phyloP scores from a whole-genome alignment of 2,329 filamentous ascomycete species.

The Exutisphaerella laricina region DNA sequence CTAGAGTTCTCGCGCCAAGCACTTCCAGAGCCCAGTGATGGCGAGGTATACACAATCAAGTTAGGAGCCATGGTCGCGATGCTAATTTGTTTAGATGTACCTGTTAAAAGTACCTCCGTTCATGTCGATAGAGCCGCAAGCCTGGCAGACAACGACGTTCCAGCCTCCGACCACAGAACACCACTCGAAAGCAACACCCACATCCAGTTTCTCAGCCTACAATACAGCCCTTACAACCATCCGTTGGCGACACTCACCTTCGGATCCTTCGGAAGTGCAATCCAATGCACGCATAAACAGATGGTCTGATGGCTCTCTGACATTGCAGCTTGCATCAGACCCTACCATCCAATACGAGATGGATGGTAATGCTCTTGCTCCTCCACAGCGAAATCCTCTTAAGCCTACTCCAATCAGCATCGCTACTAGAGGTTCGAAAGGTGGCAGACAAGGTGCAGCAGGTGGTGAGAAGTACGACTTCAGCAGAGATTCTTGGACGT shows the following conservation, averaged over 20 bases:
- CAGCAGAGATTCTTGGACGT: slow-evolving; percentile 67
- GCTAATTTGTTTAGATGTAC: slow-evolving; percentile 50
- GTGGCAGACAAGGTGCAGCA: slow-evolving; percentile 23
- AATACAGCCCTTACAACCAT: slow-evolving; percentile 62
- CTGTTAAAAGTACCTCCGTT: slow-evolving; percentile 67
- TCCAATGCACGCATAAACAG: slow-evolving; percentile 70
- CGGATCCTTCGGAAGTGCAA: slow-evolving; percentile 59
- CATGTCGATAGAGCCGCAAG: slow-evolving; percentile 61
- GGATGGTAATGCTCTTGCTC: slow-evolving; percentile 63
- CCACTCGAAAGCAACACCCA: slow-evolving; percentile 43
- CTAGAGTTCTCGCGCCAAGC: slow-evolving; percentile 63
- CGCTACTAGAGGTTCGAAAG: slow-evolving; percentile 29
- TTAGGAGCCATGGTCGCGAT: neutral
- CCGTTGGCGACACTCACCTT: slow-evolving; percentile 62
- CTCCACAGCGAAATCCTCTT: slow-evolving; percentile 47
- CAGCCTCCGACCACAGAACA: slow-evolving; percentile 57
- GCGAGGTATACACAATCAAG: slow-evolving; percentile 48
- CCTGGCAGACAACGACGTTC: slow-evolving; percentile 62
- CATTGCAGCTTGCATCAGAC: slow-evolving; percentile 65
- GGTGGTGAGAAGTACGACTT: slow-evolving; percentile 55
- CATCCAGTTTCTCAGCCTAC: slow-evolving; percentile 53
- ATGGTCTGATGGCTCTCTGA: slow-evolving; percentile 76
- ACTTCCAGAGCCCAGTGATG: slow-evolving; percentile 64
- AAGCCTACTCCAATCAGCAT: slow-evolving; percentile 45
- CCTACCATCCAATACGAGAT: slow-evolving; percentile 68